Base-by-base conservation (phyloP, 2,329 filamentous ascomycete species). In the Sclerotinia borealis region DNA sequence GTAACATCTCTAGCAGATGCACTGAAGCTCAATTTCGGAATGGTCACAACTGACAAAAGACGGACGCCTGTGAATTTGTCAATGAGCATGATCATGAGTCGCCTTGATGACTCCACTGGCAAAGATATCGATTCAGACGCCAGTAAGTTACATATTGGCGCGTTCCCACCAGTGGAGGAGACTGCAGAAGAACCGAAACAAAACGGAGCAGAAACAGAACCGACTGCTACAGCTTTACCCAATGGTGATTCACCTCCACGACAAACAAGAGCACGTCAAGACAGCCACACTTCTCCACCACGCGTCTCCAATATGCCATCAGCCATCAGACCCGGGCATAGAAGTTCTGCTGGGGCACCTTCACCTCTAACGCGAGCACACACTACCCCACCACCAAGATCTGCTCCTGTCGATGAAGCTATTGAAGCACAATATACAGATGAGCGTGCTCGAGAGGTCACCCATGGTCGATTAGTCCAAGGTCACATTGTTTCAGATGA, bases 401-500 rank as follows among this genome's bases (percentile, higher is more conserved):
- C 70, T 37, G 63, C 68, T n/a, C 68, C 69, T 3, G 62, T 68
- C 10, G 69, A 72, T 17, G 72, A 74, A 52, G 51, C 45, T 4
- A 25, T 47, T 15, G 72, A 75, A 9, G 22, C 25, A 11, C 70
- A 74, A 48, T 75, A 73, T 64, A 75, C 73, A 61, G 92, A 96
- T 71, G 85, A 91, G 74, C 88, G 91, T 64, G 92, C 91, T 22
- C 85, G 88, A 47, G 93, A 98, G 74, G 93, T 99, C 54, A 96
- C 93, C 48, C 93, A 93, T 64, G 93, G 92, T 11, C 88, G 95
- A 60, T 81, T 99, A 49, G 86, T 98, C 10, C 92, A 97, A 70
- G 95, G 95, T 17, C 95, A 98, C 74, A 89, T 99, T 69, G 95
- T 99, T 13, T 91, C 96, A 67, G 95, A 97, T 74, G 90, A 96